A percentile compares a stretch with the other conserved stretches of the same genome.
Evolutionary conservation across 768 basidiomycete species (phyloP).

Genomic region (Boletus speciosus): DNA sequence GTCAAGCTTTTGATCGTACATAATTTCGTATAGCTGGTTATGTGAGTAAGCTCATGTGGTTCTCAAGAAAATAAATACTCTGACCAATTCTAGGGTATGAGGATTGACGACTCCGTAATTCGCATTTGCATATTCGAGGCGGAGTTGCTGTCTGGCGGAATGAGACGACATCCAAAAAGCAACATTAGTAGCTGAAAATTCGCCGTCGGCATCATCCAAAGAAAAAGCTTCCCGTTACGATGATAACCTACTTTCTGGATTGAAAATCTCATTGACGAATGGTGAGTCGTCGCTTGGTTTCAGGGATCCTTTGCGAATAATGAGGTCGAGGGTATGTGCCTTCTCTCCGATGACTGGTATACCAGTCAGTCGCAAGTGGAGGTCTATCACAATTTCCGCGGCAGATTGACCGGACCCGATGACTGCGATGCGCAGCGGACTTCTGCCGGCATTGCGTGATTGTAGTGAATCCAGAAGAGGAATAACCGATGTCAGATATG

Average conservation of each 20-base stretch:
- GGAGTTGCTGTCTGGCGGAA: slow-evolving; percentile 32
- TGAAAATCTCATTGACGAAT: slow-evolving; percentile 54
- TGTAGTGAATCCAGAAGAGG: slow-evolving; percentile 32
- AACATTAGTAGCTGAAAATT: slow-evolving; percentile 36
- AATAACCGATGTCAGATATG: slow-evolving; percentile 39
- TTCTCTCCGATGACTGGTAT: slow-evolving; percentile 24
- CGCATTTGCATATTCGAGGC: slow-evolving; percentile 45
- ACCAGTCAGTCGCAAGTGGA: slow-evolving; percentile 37
- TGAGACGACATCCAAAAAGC: slow-evolving; percentile 39
- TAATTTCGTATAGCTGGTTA: slow-evolving; percentile 44
- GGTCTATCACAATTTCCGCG: slow-evolving; percentile 45
- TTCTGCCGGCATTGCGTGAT: slow-evolving; percentile 8
- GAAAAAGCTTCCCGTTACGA: neutral
- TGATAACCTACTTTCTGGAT: slow-evolving; percentile 40
- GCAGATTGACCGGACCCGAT: slow-evolving; percentile 49
- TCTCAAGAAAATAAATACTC: slow-evolving; percentile 7
- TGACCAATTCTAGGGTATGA: slow-evolving; percentile 40
- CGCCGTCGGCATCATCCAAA: neutral
- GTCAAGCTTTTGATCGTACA: slow-evolving; percentile 50
- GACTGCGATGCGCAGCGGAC: slow-evolving; percentile 41
- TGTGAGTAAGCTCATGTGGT: neutral
- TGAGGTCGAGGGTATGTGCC: slow-evolving; percentile 45
- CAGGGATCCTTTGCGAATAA: slow-evolving; percentile 48
- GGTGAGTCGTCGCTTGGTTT: slow-evolving; percentile 52
- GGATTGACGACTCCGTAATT: slow-evolving; percentile 56